Conservation (phyloP, 31 red algal genomes). For the Bonnemaisonia californica region DNA sequence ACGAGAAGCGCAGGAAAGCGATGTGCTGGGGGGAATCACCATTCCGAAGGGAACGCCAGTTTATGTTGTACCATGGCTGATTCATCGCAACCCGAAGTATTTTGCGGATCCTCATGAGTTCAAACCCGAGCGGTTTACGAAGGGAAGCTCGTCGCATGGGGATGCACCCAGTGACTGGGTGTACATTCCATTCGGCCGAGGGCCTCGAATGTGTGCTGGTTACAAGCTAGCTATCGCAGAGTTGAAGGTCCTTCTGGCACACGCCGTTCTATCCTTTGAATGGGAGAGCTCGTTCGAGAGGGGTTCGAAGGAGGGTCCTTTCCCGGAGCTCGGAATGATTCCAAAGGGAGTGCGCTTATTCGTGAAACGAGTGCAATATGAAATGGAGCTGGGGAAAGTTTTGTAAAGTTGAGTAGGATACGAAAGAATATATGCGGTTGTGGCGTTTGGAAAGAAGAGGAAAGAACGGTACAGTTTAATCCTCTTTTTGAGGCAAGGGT, state of each 20-base stretch:
- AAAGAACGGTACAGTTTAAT: not conserved
- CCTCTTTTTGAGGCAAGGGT: not conserved
- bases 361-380: not conserved
- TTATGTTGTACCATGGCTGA: slow-evolving; percentile 86
- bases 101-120: slow-evolving; percentile 75
- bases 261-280: slow-evolving; percentile 43
- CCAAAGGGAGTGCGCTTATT: slow-evolving; percentile 48
- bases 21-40: slow-evolving; percentile 59
- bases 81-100: slow-evolving; percentile 80
- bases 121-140: slow-evolving; percentile 75
- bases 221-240: slow-evolving; percentile 79
- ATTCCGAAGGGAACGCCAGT: slow-evolving; percentile 64
- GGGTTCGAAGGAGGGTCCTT: slow-evolving; percentile 9
- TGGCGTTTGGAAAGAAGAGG: not conserved
- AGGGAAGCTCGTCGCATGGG: slow-evolving; percentile 48
- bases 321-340: slow-evolving; percentile 67
- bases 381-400: too few relatives aligned
- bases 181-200: slow-evolving; percentile 89
- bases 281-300: slow-evolving; percentile 44
- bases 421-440: too few relatives aligned
- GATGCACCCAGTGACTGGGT: slow-evolving; percentile 82
- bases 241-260: slow-evolving; percentile 72
- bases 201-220: slow-evolving; percentile 91
- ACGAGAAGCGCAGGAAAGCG: slow-evolving; percentile 66
- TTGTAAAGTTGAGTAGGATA: too few relatives aligned